These are phyloP conservation scores for Ceratocystis cubensis DNA, from an alignment of 2,329 filamentous ascomycete species.

Conservation along the genomic window DNA sequence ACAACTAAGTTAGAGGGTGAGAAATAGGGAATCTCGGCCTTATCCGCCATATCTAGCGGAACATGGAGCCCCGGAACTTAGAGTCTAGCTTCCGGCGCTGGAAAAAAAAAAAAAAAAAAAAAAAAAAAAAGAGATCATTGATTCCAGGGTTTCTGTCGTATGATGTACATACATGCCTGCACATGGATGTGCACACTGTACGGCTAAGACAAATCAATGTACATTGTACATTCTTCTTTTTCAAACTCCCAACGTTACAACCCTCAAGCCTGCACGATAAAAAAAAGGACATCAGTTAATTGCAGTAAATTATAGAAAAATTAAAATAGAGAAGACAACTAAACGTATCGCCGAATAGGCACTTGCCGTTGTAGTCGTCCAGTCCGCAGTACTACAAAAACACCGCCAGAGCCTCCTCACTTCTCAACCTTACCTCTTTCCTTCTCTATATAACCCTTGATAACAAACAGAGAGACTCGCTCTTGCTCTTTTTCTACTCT, in stretches of 20 bases:
- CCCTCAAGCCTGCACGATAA: not conserved
- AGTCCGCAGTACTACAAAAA: conserved; percentile 6
- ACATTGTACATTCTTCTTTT: not conserved
- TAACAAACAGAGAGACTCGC: not conserved
- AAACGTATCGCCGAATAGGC: not conserved
- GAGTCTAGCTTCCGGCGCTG: not conserved
- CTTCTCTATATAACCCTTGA: not conserved
- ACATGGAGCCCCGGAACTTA: not conserved
- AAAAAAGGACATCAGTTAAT: not conserved
- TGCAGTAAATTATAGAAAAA: not conserved
- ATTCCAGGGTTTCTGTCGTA: not conserved
- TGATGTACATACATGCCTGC: not conserved
- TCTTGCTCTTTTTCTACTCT: conserved; percentile 1
- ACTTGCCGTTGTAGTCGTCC: not conserved
- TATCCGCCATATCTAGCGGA: not conserved
- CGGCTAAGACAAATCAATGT: not conserved
- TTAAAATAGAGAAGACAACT: not conserved
- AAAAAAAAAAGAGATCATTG: not conserved
- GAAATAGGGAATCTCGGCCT: not conserved
- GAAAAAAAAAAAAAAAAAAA: not conserved
- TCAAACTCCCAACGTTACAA: not conserved
- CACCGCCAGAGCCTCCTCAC: not conserved
- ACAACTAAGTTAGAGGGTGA: not conserved
- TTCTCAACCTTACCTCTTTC: not conserved
- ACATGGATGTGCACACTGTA: not conserved